phyloP scores from a whole-genome alignment of 2,329 filamentous ascomycete species.

The Colletotrichum musicola region DNA sequence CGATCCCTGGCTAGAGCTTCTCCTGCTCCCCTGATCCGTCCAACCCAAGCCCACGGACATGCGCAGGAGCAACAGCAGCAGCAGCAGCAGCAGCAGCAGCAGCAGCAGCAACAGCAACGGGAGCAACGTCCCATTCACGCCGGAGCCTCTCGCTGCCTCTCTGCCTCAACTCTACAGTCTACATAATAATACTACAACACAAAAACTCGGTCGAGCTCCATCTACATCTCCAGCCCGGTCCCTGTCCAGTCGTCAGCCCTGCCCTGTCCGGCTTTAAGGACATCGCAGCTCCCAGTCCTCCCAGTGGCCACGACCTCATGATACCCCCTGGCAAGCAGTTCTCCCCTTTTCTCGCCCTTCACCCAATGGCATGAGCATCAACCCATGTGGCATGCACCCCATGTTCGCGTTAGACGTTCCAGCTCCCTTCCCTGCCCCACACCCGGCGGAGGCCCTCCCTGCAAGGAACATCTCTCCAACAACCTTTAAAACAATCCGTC shows the following conservation, averaged over 20 bases:
- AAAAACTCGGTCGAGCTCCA: no score
- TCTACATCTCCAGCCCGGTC: no score
- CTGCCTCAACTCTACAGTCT: background rate
- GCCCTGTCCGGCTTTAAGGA: constrained; percentile 15
- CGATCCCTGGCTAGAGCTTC: constrained; percentile 22
- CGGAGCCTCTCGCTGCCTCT: constrained; percentile 10
- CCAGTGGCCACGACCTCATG: constrained; percentile 24
- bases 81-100: background rate
- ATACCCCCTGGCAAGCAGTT: constrained; percentile 14
- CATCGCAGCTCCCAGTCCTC: constrained; percentile 19
- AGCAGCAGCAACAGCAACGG: background rate
- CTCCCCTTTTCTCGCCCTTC: constrained; percentile 30
- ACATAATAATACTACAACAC: no score
- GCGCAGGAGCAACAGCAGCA: constrained; percentile 10
- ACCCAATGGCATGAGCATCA: constrained; percentile 39
- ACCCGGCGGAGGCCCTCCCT: constrained; percentile 34
- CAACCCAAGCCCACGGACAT: constrained; percentile 24
- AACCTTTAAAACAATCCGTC: constrained; percentile 38
- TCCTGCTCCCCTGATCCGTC: constrained; percentile 24
- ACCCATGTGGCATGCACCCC: constrained; percentile 41
- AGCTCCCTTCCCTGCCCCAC: constrained; percentile 41
- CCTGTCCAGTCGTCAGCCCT: constrained; percentile 27
- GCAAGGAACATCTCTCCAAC: constrained; percentile 39
- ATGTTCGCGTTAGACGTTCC: constrained; percentile 41
- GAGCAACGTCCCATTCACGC: constrained; percentile 13